These are phyloP conservation scores for Tetrapyrgos nigripes DNA, from an alignment of 1,284 basidiomycete species.

Conservation along the genomic window DNA sequence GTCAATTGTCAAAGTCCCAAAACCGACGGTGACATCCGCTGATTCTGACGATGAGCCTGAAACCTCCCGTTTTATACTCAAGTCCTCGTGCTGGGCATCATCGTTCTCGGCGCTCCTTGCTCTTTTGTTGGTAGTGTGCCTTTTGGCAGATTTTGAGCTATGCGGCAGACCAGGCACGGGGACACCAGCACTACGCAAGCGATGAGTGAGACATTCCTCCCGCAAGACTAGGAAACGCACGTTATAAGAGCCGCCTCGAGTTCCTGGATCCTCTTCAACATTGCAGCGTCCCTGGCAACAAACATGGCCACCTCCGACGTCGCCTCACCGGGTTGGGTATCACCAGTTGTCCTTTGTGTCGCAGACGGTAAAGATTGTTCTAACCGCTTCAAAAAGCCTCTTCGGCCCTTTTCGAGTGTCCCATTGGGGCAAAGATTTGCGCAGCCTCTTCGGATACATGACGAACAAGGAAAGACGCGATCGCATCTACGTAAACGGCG, in stretches of 20 bases:
- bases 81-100: background rate
- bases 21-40: constrained; percentile 26
- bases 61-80: background rate
- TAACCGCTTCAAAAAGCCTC: constrained; percentile 29
- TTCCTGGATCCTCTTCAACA: constrained; percentile 30
- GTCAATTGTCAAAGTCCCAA: constrained; percentile 31
- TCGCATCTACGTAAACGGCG: constrained; percentile 18
- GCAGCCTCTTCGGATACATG: constrained; percentile 30
- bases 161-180: constrained; percentile 19
- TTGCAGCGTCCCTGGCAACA: constrained; percentile 28
- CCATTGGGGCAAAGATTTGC: constrained; percentile 30
- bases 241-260: constrained; percentile 26
- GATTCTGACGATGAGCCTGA: constrained; percentile 13
- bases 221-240: constrained; percentile 14
- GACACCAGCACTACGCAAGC: constrained; percentile 23
- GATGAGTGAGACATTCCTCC: too few relatives aligned
- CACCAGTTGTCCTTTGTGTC: background rate
- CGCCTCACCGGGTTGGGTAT: constrained; percentile 15
- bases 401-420: constrained; percentile 30
- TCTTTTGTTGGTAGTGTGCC: constrained; percentile 4
- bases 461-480: constrained; percentile 29
- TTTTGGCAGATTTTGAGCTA: background rate
- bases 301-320: constrained; percentile 31
- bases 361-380: constrained; percentile 29
- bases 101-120: background rate